Conservation (phyloP, 371 early-diverging fungal species). For the Actinomortierella wolfii region DNA sequence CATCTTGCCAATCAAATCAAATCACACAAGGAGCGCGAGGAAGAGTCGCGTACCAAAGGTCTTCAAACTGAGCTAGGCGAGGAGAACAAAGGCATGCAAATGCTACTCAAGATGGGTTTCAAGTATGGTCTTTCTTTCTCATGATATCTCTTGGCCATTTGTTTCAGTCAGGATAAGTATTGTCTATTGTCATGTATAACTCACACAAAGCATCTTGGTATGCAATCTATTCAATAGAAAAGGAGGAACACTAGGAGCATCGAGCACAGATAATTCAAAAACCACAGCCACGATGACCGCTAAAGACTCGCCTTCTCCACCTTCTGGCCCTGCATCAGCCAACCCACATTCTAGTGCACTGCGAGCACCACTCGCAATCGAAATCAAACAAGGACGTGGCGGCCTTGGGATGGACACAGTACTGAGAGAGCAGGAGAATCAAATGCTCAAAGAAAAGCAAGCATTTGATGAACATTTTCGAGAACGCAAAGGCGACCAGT, state of each 20-base stretch:
- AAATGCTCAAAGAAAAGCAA: slow-evolving; percentile 38
- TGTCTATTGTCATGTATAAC: not conserved
- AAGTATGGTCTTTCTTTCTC: slow-evolving; percentile 44
- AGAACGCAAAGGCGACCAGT: slow-evolving; percentile 21
- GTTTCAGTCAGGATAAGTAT: too few relatives aligned
- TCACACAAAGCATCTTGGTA: not conserved
- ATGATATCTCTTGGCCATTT: not conserved
- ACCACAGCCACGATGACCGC: not conserved
- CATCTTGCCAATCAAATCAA: slow-evolving; percentile 52
- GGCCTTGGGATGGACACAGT: slow-evolving; percentile 55
- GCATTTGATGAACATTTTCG: slow-evolving; percentile 31
- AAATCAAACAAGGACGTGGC: slow-evolving; percentile 51
- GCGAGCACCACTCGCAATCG: slow-evolving; percentile 52
- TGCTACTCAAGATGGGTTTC: slow-evolving; percentile 76
- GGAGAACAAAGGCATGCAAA: slow-evolving; percentile 69
- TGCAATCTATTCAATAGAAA: slow-evolving; percentile 38
- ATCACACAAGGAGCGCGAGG: slow-evolving; percentile 49
- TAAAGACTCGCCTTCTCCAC: not conserved
- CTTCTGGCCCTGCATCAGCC: not conserved
- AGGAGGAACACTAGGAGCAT: slow-evolving; percentile 51
- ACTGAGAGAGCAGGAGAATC: slow-evolving; percentile 49
- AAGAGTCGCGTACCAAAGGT: slow-evolving; percentile 62
- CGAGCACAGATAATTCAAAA: slow-evolving; percentile 22
- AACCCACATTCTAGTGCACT: slow-evolving; percentile 5
- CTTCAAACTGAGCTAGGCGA: slow-evolving; percentile 51